phyloP scores from a whole-genome alignment of 768 basidiomycete species.

The Mycena rosella region DNA sequence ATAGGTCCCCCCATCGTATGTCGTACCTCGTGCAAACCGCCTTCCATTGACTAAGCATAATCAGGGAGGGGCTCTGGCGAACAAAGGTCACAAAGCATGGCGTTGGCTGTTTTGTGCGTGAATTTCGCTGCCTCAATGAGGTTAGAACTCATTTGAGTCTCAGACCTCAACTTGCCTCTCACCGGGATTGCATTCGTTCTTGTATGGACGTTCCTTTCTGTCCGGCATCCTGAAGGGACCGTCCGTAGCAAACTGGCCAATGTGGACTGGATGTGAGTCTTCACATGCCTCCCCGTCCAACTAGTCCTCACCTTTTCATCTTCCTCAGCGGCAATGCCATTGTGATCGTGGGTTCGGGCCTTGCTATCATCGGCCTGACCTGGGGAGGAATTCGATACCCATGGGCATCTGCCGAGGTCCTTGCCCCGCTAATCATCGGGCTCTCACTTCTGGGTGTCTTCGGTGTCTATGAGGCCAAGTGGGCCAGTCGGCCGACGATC shows the following conservation, averaged over 20 bases:
- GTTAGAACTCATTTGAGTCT: neutral
- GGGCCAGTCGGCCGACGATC: constrained; percentile 39
- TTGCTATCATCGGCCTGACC: constrained; percentile 52
- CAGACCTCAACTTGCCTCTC: constrained; percentile 53
- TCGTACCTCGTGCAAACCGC: neutral
- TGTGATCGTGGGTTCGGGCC: constrained; percentile 46
- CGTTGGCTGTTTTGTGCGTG: constrained; percentile 47
- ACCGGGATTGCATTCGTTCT: constrained; percentile 39
- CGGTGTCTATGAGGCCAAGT: constrained; percentile 43
- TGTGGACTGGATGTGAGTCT: constrained; percentile 53
- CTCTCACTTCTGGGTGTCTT: constrained; percentile 47
- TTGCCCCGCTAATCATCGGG: constrained; percentile 57
- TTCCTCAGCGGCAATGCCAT: constrained; percentile 53
- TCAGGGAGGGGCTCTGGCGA: constrained; percentile 41
- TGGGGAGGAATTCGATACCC: constrained; percentile 55
- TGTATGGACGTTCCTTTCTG: constrained; percentile 37
- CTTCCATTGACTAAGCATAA: constrained; percentile 4
- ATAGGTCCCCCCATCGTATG: constrained; percentile 36
- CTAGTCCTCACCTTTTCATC: neutral
- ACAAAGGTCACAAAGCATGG: constrained; percentile 41
- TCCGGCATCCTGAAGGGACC: constrained; percentile 46
- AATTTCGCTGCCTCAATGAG: neutral
- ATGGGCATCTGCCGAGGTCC: constrained; percentile 52
- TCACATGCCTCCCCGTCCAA: neutral
- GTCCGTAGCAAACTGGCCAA: constrained; percentile 44